phyloP scores from a whole-genome alignment of 352 stramenopile species.

The Globisporangium paroecandrum region DNA sequence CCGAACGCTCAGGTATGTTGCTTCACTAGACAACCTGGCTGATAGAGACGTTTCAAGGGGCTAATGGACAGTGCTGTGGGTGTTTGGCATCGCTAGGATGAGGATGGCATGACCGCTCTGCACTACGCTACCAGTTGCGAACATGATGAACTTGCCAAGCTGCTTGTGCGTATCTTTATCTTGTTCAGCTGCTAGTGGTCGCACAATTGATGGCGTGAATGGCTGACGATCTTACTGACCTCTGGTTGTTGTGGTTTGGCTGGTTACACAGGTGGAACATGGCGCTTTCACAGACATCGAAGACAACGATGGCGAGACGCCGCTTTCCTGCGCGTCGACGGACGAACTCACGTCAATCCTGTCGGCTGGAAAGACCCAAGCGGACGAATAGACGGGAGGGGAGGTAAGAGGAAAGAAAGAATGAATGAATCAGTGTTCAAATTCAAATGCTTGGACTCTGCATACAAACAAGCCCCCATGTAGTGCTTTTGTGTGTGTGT shows the following conservation, averaged over 20 bases:
- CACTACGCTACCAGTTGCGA: conserved; percentile 78
- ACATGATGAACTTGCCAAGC: conserved; percentile 54
- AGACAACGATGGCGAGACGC: conserved; percentile 70
- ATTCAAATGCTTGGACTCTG: neutral
- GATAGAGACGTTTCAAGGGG: too few relatives aligned
- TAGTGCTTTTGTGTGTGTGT: neutral
- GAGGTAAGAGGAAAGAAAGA: conserved; percentile 4
- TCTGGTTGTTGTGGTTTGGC: neutral
- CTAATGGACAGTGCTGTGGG: neutral
- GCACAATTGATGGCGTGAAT: neutral
- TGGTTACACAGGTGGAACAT: conserved; percentile 40
- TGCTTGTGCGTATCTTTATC: conserved; percentile 43
- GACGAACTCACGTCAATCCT: conserved; percentile 47
- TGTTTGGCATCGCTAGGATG: conserved; percentile 36
- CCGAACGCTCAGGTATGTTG: conserved; percentile 52
- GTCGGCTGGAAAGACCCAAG: conserved; percentile 18
- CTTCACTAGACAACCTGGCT: neutral
- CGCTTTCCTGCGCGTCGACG: conserved; percentile 38
- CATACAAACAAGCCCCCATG: neutral
- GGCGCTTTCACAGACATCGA: conserved; percentile 56
- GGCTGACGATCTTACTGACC: conserved; percentile 2
- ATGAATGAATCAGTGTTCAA: neutral
- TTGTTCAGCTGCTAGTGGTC: neutral
- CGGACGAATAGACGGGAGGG: conserved; percentile 11
- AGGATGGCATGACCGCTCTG: conserved; percentile 75